Conservation (phyloP, 2,329 filamentous ascomycete genomes). For the Hymenoscyphus scutula region DNA sequence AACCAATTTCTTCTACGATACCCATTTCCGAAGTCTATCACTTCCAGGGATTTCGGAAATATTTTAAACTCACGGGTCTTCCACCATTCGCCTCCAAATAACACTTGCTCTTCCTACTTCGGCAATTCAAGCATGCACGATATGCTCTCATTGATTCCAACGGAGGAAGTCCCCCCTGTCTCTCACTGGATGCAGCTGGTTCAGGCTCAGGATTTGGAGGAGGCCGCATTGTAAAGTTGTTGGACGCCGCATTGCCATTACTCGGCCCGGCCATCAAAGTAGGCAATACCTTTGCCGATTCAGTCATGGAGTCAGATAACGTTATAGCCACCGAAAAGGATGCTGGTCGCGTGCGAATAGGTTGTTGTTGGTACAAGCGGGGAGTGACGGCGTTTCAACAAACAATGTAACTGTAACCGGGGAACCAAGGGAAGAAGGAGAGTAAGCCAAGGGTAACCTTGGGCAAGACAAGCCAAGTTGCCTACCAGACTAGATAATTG, state of each 20-base stretch:
- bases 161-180: neutral
- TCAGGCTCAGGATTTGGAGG: neutral
- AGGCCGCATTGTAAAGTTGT: neutral
- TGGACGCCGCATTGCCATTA: neutral
- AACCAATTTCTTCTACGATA: neutral
- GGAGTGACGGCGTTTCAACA: neutral
- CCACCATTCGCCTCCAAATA: constrained; percentile 35
- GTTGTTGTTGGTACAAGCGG: neutral
- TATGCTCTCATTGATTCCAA: constrained; percentile 36
- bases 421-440: neutral
- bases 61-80: constrained; percentile 30
- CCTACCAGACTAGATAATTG: too few relatives aligned
- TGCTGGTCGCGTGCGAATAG: neutral
- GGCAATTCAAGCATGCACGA: constrained; percentile 36
- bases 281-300: neutral
- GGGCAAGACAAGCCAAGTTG: neutral
- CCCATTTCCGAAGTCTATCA: too few relatives aligned
- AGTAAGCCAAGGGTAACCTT: neutral
- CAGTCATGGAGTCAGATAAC: neutral
- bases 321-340: neutral
- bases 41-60: neutral
- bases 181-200: neutral
- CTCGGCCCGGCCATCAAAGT: constrained; percentile 1
- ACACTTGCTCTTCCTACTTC: constrained; percentile 36
- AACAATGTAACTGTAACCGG: neutral